Base-by-base conservation (phyloP, 768 basidiomycete species). In the Boletus rubropictus region DNA sequence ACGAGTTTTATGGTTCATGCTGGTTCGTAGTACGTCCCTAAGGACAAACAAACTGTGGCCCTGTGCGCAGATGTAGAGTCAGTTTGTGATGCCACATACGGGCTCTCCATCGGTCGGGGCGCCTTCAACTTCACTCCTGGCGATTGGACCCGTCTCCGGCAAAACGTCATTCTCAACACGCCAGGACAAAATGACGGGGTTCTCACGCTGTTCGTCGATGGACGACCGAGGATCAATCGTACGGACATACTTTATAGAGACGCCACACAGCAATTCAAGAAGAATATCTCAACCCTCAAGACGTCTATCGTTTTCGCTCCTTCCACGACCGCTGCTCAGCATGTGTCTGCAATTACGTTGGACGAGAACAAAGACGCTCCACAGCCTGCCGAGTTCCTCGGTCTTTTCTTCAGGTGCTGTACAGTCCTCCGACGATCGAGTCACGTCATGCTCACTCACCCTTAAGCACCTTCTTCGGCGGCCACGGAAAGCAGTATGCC, bases 341-440 rank as follows among this genome's bases (percentile, higher is more conserved):
- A 21, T 10, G 18, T 10, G 28, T 20, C 40, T 15, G 7, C 41
- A 10, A 22, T 22, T 1, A 7, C 5, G 20, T n/a, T 31, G 29
- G 28, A 42, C 14, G 14, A 31, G 40, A 42, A 21, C 20, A 2
- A 29, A 7, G 41, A 9, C 1, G 29, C 4, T n/a, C 10, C 28
- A 31, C 41, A 31, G 10, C 41, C 41, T 11, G 29, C 15, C 14
- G 41, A 42, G 15, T 76, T 80, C 36, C 48, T 63, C 3, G 78
- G 80, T 0, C 65, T 90, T 18, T 91, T 92, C 67, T 91, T 91
- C 69, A 88, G 86, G 86, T 83, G 60, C n/a, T 14, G 39, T 39
- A 11, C 24, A 0, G 61, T 40, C 12, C 1, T 20, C 14, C n/a
- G 9, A 25, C 9, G 38, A 28, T 39, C 33, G 21, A 3, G 6